A percentile compares a stretch with the other conserved stretches of the same genome.
phyloP scores from a whole-genome alignment of 768 basidiomycete genomes.

The Tulasnella sp. region DNA sequence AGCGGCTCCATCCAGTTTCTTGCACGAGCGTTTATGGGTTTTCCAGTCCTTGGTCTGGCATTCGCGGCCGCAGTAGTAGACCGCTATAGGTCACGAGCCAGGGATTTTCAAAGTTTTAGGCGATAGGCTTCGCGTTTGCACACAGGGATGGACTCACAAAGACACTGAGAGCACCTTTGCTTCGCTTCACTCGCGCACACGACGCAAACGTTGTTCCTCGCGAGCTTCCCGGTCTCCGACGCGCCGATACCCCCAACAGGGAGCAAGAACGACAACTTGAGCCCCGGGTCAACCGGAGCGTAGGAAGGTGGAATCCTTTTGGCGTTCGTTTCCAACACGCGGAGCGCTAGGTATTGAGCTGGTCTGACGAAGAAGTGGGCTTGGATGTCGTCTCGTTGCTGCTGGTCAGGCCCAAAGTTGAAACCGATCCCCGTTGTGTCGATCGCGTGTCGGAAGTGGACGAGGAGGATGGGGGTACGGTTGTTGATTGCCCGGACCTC shows the following conservation, averaged over 20 bases:
- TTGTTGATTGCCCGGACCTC: not conserved
- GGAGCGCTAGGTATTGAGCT: slow-evolving; percentile 30
- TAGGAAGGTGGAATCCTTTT: slow-evolving; percentile 30
- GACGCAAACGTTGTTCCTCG: slow-evolving; percentile 33
- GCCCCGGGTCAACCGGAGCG: slow-evolving; percentile 26
- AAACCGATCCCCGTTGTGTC: not conserved
- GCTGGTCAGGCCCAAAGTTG: not conserved
- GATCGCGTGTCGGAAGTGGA: too few species aligned
- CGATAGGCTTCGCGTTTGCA: not conserved
- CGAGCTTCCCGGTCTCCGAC: slow-evolving; percentile 36
- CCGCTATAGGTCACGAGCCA: too few species aligned
- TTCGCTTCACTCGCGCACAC: slow-evolving; percentile 35
- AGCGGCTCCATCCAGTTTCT: slow-evolving; percentile 34
- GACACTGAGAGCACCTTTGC: slow-evolving; percentile 34
- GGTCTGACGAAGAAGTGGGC: not conserved
- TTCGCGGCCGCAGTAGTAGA: slow-evolving; percentile 26
- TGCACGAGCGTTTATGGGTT: slow-evolving; percentile 34
- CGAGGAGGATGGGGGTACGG: not conserved
- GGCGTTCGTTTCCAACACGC: slow-evolving; percentile 31
- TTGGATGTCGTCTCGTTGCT: not conserved
- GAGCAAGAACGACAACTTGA: slow-evolving; percentile 33
- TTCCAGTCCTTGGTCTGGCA: slow-evolving; percentile 40
- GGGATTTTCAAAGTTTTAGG: not conserved
- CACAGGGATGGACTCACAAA: slow-evolving; percentile 14
- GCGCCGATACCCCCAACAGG: slow-evolving; percentile 34